These are phyloP conservation scores for Spinacia oleracea DNA, from an alignment of 179 eudicot species.

Conservation along the genomic window DNA sequence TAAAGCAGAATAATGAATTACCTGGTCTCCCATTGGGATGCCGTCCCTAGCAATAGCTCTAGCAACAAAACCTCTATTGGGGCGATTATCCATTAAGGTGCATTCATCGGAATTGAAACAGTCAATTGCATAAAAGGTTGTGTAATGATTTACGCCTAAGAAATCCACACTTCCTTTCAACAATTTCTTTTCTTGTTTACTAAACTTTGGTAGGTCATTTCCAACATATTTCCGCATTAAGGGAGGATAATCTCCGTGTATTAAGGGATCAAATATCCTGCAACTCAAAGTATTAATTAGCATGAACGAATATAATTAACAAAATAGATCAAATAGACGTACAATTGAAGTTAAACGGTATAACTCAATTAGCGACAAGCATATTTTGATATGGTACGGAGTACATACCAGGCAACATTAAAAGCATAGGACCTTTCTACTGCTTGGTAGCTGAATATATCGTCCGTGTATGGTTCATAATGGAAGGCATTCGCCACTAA, in stretches of 20 bases:
- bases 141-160: slow-evolving; percentile 75
- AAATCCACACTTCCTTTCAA: slow-evolving; percentile 69
- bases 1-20: no score
- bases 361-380: no score
- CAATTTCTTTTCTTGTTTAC: slow-evolving; percentile 43
- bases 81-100: slow-evolving; percentile 29
- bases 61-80: slow-evolving; percentile 51
- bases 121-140: slow-evolving; percentile 68
- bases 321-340: no score
- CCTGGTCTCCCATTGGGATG: slow-evolving; percentile 64
- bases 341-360: no score
- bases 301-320: no score
- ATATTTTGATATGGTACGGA: no score
- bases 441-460: slow-evolving; percentile 49
- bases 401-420: slow-evolving; percentile 53
- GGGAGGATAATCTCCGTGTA: slow-evolving; percentile 73
- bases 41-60: slow-evolving; percentile 41
- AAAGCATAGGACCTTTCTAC: slow-evolving; percentile 51
- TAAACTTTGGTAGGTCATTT: slow-evolving; percentile 53
- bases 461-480: slow-evolving; percentile 50
- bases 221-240: slow-evolving; percentile 58
- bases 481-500: slow-evolving; percentile 33
- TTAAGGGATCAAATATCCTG: slow-evolving; percentile 74
- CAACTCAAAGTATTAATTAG: neutral
- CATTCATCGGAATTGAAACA: slow-evolving; percentile 50